Percentiles rank a stretch among this genome's conserved stretches.
These are phyloP conservation scores for Rhytidiadelphus loreus DNA, from an alignment of 225 moss, liverwort and hornwort species.

Conservation along the genomic window DNA sequence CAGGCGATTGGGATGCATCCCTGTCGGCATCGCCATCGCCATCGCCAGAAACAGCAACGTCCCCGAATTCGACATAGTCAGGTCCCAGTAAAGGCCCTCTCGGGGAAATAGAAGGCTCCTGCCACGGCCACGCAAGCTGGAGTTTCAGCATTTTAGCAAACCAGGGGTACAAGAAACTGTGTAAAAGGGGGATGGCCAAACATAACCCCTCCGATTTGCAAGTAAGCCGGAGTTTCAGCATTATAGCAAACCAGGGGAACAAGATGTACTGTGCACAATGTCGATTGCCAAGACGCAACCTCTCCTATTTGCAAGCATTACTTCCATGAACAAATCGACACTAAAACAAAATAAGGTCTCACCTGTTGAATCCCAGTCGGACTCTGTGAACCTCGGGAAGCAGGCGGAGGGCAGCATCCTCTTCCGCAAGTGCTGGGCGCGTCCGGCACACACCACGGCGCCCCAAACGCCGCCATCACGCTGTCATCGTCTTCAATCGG, in stretches of 20 bases:
- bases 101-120: constrained; percentile 49
- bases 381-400: not conserved
- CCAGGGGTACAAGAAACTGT: not conserved
- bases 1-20: not conserved
- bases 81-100: constrained; percentile 74
- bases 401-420: constrained; percentile 62
- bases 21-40: not conserved
- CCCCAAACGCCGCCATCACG: constrained; percentile 18
- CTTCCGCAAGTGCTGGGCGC: constrained; percentile 62
- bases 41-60: not conserved
- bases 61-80: constrained; percentile 52
- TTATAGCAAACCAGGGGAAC: not conserved
- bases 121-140: not conserved
- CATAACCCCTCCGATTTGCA: not conserved
- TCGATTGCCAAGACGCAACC: not conserved
- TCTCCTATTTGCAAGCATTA: not conserved
- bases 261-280: not conserved
- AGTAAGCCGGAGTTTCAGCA: not conserved
- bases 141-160: not conserved
- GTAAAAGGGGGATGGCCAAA: not conserved
- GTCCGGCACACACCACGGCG: constrained; percentile 41
- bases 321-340: not conserved
- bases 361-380: not conserved
- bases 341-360: not conserved
- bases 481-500: constrained; percentile 41